These are phyloP conservation scores for Trametes sp. DNA, from an alignment of 1,284 basidiomycete genomes.

Conservation along the genomic window DNA sequence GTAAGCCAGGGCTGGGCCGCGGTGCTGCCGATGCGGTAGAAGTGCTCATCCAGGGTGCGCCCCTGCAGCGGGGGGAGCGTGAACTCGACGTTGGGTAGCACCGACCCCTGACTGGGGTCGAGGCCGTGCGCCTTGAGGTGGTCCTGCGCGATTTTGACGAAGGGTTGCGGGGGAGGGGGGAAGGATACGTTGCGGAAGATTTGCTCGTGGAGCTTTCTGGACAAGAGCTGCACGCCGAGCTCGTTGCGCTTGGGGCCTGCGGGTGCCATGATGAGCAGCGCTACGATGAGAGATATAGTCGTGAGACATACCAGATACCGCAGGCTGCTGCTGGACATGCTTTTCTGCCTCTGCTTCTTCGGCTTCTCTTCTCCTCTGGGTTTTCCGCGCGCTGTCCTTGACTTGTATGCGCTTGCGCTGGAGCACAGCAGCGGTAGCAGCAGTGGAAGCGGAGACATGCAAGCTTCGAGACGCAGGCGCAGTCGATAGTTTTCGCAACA, in stretches of 20 bases:
- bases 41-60: constrained; percentile 87
- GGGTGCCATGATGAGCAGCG: neutral
- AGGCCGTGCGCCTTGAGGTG: constrained; percentile 86
- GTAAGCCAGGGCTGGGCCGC: constrained; percentile 85
- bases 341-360: constrained; percentile 9
- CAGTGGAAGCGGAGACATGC: constrained; percentile 22
- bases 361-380: neutral
- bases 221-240: constrained; percentile 92
- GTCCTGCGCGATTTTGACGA: constrained; percentile 78
- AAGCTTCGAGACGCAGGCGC: constrained; percentile 25
- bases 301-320: constrained; percentile 16
- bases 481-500: constrained; percentile 35
- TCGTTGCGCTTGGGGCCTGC: constrained; percentile 74
- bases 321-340: constrained; percentile 2
- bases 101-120: constrained; percentile 81
- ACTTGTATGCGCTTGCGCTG: constrained; percentile 10
- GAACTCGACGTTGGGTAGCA: constrained; percentile 82
- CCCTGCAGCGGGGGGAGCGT: constrained; percentile 89
- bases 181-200: constrained; percentile 81
- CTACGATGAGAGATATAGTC: neutral
- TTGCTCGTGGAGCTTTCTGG: constrained; percentile 80
- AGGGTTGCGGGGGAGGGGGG: constrained; percentile 66
- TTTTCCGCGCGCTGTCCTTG: constrained; percentile 1
- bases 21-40: constrained; percentile 79
- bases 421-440: constrained; percentile 17